Conservation (phyloP, 805 yeast genomes). For the Starmerella stigmatis region DNA sequence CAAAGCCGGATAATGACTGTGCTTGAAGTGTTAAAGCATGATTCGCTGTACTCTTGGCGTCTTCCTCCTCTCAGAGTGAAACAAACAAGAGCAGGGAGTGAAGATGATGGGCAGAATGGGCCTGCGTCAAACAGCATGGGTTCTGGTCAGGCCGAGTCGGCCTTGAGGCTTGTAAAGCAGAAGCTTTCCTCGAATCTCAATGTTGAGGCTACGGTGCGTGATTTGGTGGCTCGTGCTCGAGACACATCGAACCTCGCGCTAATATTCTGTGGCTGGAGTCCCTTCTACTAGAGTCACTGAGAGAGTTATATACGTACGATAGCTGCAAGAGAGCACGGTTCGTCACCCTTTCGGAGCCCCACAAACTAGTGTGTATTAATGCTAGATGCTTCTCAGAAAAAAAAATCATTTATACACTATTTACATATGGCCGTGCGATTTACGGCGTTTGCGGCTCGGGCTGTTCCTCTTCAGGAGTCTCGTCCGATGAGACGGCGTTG, state of each 20-base stretch:
- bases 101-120: not conserved
- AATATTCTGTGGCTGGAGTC: slow-evolving; percentile 45
- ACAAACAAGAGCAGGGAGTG: not conserved
- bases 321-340: not conserved
- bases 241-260: slow-evolving; percentile 56
- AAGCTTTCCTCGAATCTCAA: slow-evolving; percentile 67
- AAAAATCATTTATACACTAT: not conserved
- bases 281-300: slow-evolving; percentile 27
- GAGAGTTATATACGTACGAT: not conserved
- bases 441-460: not conserved
- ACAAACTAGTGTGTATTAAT: no score
- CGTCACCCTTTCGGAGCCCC: no score
- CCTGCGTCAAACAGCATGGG: slow-evolving; percentile 7
- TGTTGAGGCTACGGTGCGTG: slow-evolving; percentile 74
- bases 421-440: not conserved
- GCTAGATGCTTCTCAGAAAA: no score
- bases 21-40: slow-evolving; percentile 77
- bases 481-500: slow-evolving; percentile 22
- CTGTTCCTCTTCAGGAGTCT: slow-evolving; percentile 16
- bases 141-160: slow-evolving; percentile 62
- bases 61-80: slow-evolving; percentile 54
- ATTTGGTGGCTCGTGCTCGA: slow-evolving; percentile 66
- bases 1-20: slow-evolving; percentile 65
- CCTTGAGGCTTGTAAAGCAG: slow-evolving; percentile 58
- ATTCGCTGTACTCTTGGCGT: slow-evolving; percentile 88